phyloP scores from a whole-genome alignment of 1,139 yeast species.

The Blastobotrys serpentis region DNA sequence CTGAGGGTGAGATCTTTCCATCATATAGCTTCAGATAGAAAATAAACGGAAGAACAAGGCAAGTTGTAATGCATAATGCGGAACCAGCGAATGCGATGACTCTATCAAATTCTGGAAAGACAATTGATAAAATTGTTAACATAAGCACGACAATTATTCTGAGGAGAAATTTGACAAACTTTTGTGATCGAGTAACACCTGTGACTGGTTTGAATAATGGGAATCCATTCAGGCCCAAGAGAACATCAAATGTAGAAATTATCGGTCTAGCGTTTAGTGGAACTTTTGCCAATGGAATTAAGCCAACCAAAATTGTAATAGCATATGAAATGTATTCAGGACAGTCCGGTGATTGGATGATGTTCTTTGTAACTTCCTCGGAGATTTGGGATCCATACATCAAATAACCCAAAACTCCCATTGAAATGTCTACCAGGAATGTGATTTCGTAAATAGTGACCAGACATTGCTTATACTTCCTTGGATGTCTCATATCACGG shows the following conservation, averaged over 20 bases:
- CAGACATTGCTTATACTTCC: constrained; percentile 50
- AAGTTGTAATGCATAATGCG: constrained; percentile 74
- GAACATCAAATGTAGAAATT: constrained; percentile 61
- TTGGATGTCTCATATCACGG: constrained; percentile 79
- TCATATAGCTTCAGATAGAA: constrained; percentile 64
- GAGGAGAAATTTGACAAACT: constrained; percentile 27
- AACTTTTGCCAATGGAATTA: constrained; percentile 83
- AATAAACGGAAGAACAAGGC: constrained; percentile 71
- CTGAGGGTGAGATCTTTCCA: constrained; percentile 45
- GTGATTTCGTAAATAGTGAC: constrained; percentile 64
- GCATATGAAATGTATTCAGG: constrained; percentile 64
- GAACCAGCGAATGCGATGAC: constrained; percentile 83
- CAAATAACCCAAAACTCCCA: constrained; percentile 77
- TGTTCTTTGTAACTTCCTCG: constrained; percentile 81
- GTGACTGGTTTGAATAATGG: constrained; percentile 12
- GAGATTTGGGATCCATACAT: constrained; percentile 79
- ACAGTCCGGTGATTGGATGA: constrained; percentile 68
- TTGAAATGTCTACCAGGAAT: constrained; percentile 64
- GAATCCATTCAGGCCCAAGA: constrained; percentile 37
- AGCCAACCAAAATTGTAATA: constrained; percentile 69
- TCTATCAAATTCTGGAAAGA: constrained; percentile 75
- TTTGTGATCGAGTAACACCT: constrained; percentile 6
- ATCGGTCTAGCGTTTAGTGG: constrained; percentile 89
- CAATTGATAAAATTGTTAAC: constrained; percentile 53
- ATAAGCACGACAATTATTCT: constrained; percentile 44